Evolutionary conservation across 371 early-diverging fungal genomes (phyloP), one percentile per base, ranked within the genome.

Genomic region (Mortierella sp.): DNA sequence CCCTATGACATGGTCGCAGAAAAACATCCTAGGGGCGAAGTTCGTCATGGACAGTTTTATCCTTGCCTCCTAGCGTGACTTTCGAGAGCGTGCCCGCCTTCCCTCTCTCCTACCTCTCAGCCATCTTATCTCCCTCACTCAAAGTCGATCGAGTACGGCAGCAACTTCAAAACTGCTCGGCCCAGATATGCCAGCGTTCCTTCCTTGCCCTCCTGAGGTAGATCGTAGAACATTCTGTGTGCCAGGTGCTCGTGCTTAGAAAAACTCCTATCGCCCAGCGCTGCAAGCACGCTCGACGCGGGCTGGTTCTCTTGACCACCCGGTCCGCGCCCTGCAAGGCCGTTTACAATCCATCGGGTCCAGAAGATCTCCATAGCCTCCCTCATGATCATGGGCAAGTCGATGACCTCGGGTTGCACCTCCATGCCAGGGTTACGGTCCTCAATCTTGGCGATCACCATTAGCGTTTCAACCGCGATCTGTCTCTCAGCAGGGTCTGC

Each of bases 401-500:
- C 88, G 28, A 92, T 81, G 13, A 80, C 64, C n/a, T 77, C 82
- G 1, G 84, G 81, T 37, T 72, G 72, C 25, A 91, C 79, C 12
- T 77, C 74, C 60, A 89, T 76, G 3, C 88, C 86, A 0, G 91
- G 90, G 43, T 91, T 85, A 7, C 87, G 70, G 29, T 91, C 90
- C 48, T 86, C 83, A 43, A 90, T 80, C 43, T 86, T 81, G 41
- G 88, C 83, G 27, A 94, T 85, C 37, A 91, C 86, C 48, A 85
- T 83, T 34, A 94, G 68, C 3, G 86, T 83, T 63, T 93, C 93
- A 0, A 91, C 90, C 0, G 90, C 91, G 39, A 94, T 82, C 79
- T 93, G 93, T 24, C 93, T 88, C 71, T 94, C 94, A 10, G 95
- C 95, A 6, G 96, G 94, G 57, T 95, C 95, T 6, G 81, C 69